Conservation (phyloP, 345 rosid genomes). For the Diplotaxis tenuifolia region DNA sequence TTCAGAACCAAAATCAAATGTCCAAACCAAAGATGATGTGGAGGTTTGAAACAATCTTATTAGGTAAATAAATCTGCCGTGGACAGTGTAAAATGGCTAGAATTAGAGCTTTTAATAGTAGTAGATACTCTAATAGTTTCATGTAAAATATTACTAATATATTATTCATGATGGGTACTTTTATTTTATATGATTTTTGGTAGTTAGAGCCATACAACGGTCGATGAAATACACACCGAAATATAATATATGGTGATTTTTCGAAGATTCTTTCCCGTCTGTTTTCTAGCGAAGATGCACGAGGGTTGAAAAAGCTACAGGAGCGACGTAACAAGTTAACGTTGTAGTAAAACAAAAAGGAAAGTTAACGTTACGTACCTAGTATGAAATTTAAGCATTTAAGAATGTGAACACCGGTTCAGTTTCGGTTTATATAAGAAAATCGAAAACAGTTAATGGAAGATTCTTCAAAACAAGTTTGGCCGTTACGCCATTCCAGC, state of each 20-base stretch:
- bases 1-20: too few relatives aligned
- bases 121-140: neutral
- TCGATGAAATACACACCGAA: neutral
- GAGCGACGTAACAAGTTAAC: neutral
- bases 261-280: conserved; percentile 1
- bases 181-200: neutral
- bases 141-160: neutral
- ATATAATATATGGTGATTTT: neutral
- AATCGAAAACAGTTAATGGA: neutral
- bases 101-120: too few relatives aligned
- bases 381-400: neutral
- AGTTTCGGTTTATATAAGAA: neutral
- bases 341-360: neutral
- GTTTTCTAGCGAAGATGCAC: neutral
- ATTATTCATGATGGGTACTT: neutral
- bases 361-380: neutral
- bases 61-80: too few relatives aligned
- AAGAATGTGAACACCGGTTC: neutral
- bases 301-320: neutral
- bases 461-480: conserved; percentile 2
- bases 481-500: conserved; percentile 27
- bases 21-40: too few relatives aligned
- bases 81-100: too few relatives aligned
- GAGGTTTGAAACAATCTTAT: too few relatives aligned
- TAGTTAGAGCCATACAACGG: neutral